Percentiles rank a stretch among this genome's conserved stretches.
Conservation (phyloP, 495 filamentous ascomycete species). For the Tetracladium setigerum region DNA sequence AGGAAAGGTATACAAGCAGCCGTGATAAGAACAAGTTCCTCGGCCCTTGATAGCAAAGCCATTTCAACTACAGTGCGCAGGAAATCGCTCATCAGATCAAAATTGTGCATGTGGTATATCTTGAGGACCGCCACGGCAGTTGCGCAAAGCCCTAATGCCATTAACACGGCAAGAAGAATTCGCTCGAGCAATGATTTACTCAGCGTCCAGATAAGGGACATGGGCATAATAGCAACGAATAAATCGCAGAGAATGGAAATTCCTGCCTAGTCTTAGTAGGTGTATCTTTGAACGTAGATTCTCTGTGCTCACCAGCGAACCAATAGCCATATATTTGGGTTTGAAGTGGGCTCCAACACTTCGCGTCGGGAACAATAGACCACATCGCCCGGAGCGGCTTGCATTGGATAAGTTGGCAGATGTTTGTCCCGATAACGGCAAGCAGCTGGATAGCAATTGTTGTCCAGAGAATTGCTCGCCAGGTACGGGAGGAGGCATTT, state of each 20-base stretch:
- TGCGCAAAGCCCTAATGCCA: slow-evolving; percentile 6
- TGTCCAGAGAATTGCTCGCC: too few species aligned
- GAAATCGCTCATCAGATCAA: background rate
- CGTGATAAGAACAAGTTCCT: slow-evolving; percentile 4
- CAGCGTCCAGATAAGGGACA: slow-evolving; percentile 5
- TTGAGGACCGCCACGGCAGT: slow-evolving; percentile 1
- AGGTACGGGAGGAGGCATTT: too few species aligned
- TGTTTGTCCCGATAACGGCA: too few species aligned
- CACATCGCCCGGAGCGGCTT: too few species aligned
- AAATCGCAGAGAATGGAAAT: slow-evolving; percentile 1
- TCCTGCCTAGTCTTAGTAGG: background rate
- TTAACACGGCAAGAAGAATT: background rate
- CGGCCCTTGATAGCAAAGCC: background rate
- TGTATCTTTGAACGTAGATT: background rate
- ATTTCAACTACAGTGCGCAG: background rate
- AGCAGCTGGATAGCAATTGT: too few species aligned
- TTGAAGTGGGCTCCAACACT: too few species aligned
- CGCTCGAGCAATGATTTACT: background rate
- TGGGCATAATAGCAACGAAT: slow-evolving; percentile 5
- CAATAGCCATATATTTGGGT: too few species aligned
- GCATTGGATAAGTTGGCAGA: too few species aligned
- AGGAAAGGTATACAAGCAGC: slow-evolving; percentile 4
- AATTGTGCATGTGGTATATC: background rate
- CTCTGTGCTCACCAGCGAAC: too few species aligned
- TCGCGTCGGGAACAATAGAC: too few species aligned